These are phyloP conservation scores for Penicillium riverlandense DNA, from an alignment of 495 filamentous ascomycete genomes.

Conservation along the genomic window DNA sequence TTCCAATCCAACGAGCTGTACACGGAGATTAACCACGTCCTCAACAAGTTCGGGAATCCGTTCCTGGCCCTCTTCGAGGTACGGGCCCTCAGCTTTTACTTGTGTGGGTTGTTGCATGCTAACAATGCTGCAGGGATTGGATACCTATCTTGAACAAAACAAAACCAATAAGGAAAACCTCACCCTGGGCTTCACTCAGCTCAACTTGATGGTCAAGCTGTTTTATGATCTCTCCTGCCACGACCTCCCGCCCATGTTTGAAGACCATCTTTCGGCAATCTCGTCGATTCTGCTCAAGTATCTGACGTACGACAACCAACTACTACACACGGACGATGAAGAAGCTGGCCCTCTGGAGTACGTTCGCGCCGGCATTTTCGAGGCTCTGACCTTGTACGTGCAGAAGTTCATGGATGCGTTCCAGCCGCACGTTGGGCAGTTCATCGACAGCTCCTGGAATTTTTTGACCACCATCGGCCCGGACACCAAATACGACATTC, in stretches of 20 bases:
- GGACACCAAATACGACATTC: conserved; percentile 86
- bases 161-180: conserved; percentile 65
- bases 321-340: conserved; percentile 77
- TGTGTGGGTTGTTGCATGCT: conserved; percentile 2
- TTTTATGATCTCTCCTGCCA: conserved; percentile 95
- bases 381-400: conserved; percentile 75
- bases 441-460: conserved; percentile 84
- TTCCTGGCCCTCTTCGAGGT: conserved; percentile 75
- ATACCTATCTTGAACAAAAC: conserved; percentile 68
- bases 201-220: conserved; percentile 82
- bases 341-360: conserved; percentile 79
- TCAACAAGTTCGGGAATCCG: conserved; percentile 70
- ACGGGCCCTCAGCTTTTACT: conserved; percentile 10
- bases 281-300: conserved; percentile 84
- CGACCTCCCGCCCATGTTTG: conserved; percentile 89
- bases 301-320: conserved; percentile 75
- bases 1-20: conserved; percentile 88
- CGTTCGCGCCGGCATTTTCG: conserved; percentile 87
- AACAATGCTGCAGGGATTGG: conserved; percentile 51
- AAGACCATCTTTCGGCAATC: conserved; percentile 71
- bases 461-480: conserved; percentile 78
- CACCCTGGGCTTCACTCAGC: conserved; percentile 66
- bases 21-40: conserved; percentile 90
- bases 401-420: conserved; percentile 95
- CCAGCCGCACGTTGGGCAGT: conserved; percentile 63